These are phyloP conservation scores for Fusarium ambrosium DNA, from an alignment of 2,329 filamentous ascomycete genomes.

Conservation along the genomic window DNA sequence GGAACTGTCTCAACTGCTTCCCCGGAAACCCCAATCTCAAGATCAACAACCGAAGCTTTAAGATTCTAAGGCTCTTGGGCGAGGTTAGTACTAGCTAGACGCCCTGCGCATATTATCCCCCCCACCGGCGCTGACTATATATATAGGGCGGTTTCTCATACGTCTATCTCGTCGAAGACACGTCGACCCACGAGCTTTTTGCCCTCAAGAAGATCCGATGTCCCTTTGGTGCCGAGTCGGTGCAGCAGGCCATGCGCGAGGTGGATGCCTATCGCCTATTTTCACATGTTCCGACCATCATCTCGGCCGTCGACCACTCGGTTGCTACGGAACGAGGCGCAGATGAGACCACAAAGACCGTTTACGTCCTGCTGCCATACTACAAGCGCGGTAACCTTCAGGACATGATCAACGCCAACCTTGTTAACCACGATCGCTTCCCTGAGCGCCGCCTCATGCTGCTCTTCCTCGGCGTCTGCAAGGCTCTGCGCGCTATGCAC, in stretches of 20 bases:
- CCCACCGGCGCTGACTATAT: constrained; percentile 10
- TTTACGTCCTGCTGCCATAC: constrained; percentile 96
- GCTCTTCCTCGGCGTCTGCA: constrained; percentile 92
- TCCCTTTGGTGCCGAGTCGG: constrained; percentile 96
- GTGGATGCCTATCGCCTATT: constrained; percentile 97
- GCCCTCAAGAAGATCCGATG: constrained; percentile 99
- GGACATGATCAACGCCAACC: constrained; percentile 98
- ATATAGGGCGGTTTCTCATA: constrained; percentile 94
- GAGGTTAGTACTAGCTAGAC: constrained; percentile 72
- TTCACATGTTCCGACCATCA: constrained; percentile 84
- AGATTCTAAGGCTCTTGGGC: constrained; percentile 92
- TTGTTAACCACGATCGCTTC: constrained; percentile 93
- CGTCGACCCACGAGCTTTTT: constrained; percentile 83
- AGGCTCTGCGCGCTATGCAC: constrained; percentile 91
- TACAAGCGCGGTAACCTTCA: constrained; percentile 96
- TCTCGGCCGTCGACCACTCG: constrained; percentile 85
- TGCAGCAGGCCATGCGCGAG: constrained; percentile 94
- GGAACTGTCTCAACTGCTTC: constrained; percentile 97
- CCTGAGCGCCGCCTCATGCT: constrained; percentile 90
- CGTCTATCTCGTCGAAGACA: constrained; percentile 98
- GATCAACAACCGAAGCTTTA: constrained; percentile 95
- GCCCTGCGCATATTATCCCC: neutral
- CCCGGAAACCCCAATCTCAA: constrained; percentile 93
- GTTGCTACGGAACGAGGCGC: constrained; percentile 80
- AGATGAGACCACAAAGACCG: constrained; percentile 82